These are phyloP conservation scores for Entomortierella lignicola DNA, from an alignment of 192 early-diverging fungal species.

Conservation along the genomic window DNA sequence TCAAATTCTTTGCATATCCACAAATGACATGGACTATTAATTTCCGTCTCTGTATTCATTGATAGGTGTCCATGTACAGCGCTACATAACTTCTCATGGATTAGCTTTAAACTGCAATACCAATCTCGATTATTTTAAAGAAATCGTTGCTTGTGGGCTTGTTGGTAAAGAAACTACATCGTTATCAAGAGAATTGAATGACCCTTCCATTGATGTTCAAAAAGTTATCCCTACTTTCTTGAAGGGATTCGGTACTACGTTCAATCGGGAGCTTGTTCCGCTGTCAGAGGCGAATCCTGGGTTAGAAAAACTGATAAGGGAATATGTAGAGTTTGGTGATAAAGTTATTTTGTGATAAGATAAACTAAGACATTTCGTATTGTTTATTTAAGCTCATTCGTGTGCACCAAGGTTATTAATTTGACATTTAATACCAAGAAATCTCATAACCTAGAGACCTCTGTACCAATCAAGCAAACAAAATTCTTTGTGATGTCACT, in stretches of 20 bases:
- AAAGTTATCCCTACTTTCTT: slow-evolving; percentile 67
- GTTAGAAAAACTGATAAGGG: slow-evolving; percentile 32
- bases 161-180: slow-evolving; percentile 83
- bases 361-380: too few relatives aligned
- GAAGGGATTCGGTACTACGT: slow-evolving; percentile 59
- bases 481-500: too few relatives aligned
- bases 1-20: too few relatives aligned
- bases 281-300: slow-evolving; percentile 45
- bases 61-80: slow-evolving; percentile 84
- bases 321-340: slow-evolving; percentile 18
- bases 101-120: slow-evolving; percentile 95
- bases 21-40: too few relatives aligned
- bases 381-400: too few relatives aligned
- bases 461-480: too few relatives aligned
- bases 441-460: too few relatives aligned
- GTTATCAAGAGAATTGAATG: slow-evolving; percentile 62
- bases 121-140: slow-evolving; percentile 87
- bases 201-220: slow-evolving; percentile 38
- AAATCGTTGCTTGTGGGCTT: slow-evolving; percentile 94
- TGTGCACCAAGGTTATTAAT: too few relatives aligned
- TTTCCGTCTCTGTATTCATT: too few relatives aligned
- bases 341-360: too few relatives aligned
- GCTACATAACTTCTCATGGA: slow-evolving; percentile 92
- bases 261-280: slow-evolving; percentile 55
- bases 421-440: too few relatives aligned